phyloP scores from a whole-genome alignment of 352 stramenopile genomes.

The Ophiocytium majus region DNA sequence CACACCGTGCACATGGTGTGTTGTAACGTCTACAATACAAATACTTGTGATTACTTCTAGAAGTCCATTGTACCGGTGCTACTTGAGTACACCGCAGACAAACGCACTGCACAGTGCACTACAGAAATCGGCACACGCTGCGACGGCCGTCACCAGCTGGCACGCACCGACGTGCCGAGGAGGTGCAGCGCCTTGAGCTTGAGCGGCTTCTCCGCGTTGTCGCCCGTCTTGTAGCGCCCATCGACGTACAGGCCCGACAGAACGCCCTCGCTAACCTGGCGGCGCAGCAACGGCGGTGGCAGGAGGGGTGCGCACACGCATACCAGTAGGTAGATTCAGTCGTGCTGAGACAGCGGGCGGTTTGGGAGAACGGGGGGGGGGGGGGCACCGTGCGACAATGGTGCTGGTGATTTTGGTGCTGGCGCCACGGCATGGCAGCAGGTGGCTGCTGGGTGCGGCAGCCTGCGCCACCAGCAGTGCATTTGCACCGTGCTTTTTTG shows the following conservation, averaged over 20 bases:
- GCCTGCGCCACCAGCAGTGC: too few relatives aligned
- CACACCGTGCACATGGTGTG: too few relatives aligned
- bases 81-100: background rate
- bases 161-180: background rate
- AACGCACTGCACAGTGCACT: background rate
- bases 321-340: background rate
- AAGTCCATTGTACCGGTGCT: too few relatives aligned
- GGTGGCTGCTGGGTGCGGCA: background rate
- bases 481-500: too few relatives aligned
- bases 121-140: background rate
- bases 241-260: slow-evolving; percentile 48
- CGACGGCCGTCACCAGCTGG: too few relatives aligned
- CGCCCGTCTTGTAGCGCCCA: slow-evolving; percentile 40
- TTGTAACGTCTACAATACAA: too few relatives aligned
- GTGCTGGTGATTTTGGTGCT: background rate
- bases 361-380: background rate
- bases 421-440: background rate
- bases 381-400: background rate
- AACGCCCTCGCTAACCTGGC: slow-evolving; percentile 27
- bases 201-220: slow-evolving; percentile 36
- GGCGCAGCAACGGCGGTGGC: background rate
- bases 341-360: background rate
- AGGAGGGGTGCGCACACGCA: background rate
- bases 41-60: too few relatives aligned
- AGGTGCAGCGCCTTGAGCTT: slow-evolving; percentile 17